Evolutionary conservation across 768 basidiomycete species (phyloP), one percentile per base, ranked within the genome.

Genomic region (Leccinum incarnatum): DNA sequence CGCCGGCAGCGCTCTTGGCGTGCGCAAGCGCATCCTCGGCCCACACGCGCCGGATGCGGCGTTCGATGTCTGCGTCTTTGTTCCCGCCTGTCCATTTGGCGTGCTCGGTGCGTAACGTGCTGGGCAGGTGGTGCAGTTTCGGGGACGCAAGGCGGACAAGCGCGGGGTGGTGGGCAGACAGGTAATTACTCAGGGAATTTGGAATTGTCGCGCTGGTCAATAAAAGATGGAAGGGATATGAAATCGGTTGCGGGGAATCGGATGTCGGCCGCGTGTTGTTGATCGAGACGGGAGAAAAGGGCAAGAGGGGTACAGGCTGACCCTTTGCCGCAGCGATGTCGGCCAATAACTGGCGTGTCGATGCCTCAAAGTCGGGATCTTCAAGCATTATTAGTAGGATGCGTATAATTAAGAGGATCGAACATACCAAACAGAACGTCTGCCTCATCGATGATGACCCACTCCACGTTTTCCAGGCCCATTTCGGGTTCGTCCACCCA

Each of bases 391-490:
- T n/a, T n/a, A 42, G 40, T 42, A 42, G n/a, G n/a, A n/a, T n/a
- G 40, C 9, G 36, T 17, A 47, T 27, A 42, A 32, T 5, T 27
- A 37, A 6, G 21, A 19, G 23, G 11, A 32, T 32, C 3, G 9
- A 47, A 72, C 82, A 52, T 62, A 91, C 94, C 92, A 54, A 96
- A 88, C 12, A 95, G 76, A 51, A 97, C 84, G 69, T 96, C 95
- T 0, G 95, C 94, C 68, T 97, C 94, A 60, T 97, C 95, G 1
- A 96, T 77, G 3, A 95, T 79, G 6, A 96, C 87, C 93, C 93
- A 96, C 66, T 96, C 92, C 1, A 95, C 76, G 51, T 84, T 81
- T 53, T 79, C 80, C 23, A 93, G 73, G 2, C 85, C 80, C 74
- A 91, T 80, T 66, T 86, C 79, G 5, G 83, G 79, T 49, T 79